Percentiles rank a stretch among this genome's conserved stretches.
phyloP scores from a whole-genome alignment of 2,329 filamentous ascomycete species.

The Arthrobotrys entomopaga region DNA sequence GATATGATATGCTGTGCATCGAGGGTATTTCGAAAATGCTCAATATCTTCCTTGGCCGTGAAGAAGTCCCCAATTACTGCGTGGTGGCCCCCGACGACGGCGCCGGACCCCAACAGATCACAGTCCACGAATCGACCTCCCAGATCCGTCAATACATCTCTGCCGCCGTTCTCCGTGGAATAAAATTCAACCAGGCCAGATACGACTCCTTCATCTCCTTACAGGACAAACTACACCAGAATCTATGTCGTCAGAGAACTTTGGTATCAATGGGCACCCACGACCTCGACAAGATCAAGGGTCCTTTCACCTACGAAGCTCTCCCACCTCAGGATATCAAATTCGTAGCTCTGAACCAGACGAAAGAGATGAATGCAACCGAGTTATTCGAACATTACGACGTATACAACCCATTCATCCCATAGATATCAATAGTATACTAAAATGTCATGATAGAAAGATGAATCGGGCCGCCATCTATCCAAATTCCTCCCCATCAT shows the following conservation, averaged over 20 bases:
- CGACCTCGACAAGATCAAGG: conserved; percentile 90
- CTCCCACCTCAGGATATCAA: conserved; percentile 89
- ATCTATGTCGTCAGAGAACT: conserved; percentile 89
- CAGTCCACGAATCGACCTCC: conserved; percentile 76
- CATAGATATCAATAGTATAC: conserved; percentile 1
- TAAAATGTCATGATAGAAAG: conserved; percentile 68
- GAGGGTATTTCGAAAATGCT: conserved; percentile 96
- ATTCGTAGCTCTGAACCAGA: conserved; percentile 91
- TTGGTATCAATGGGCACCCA: conserved; percentile 98
- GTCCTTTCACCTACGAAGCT: conserved; percentile 96
- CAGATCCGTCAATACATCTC: conserved; percentile 88
- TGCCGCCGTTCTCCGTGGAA: conserved; percentile 85
- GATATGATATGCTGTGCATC: conserved; percentile 93
- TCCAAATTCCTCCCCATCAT: conserved; percentile 94
- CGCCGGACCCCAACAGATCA: conserved; percentile 81
- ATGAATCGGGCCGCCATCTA: conserved; percentile 75
- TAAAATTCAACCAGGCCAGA: conserved; percentile 88
- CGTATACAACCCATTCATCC: conserved; percentile 61
- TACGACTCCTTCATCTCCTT: conserved; percentile 98
- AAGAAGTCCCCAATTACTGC: conserved; percentile 80
- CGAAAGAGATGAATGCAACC: conserved; percentile 83
- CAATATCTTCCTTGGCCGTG: conserved; percentile 88
- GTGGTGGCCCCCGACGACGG: conserved; percentile 74
- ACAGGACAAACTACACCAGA: conserved; percentile 98
- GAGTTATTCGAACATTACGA: conserved; percentile 95